phyloP scores from a whole-genome alignment of 768 basidiomycete species.

The Boletus subcaerulescens region DNA sequence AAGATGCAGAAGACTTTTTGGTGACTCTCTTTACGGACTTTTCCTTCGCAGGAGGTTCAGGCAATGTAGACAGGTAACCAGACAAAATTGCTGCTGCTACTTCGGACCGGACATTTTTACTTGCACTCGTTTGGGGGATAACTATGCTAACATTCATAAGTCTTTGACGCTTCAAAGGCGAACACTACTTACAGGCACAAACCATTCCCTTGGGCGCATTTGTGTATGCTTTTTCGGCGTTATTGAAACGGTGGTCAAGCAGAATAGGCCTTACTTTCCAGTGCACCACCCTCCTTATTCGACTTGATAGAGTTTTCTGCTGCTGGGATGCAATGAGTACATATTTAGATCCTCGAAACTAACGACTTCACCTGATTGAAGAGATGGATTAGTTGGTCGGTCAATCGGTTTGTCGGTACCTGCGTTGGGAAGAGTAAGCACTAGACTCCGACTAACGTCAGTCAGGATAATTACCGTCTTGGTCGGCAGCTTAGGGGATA shows the following conservation, averaged over 20 bases:
- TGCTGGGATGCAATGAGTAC: conserved; percentile 3
- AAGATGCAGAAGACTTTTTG: conserved; percentile 3
- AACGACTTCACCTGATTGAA: conserved; percentile 11
- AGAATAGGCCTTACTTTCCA: conserved; percentile 8
- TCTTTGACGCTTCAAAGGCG: conserved; percentile 3
- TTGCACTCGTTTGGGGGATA: conserved; percentile 15
- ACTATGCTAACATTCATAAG: conserved; percentile 26
- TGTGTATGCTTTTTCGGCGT: conserved; percentile 6
- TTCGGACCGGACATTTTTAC: conserved; percentile 13
- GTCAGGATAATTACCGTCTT: conserved; percentile 3
- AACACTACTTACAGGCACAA: conserved; percentile 17
- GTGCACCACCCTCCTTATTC: neutral
- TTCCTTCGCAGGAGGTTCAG: conserved; percentile 7
- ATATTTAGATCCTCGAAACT: neutral
- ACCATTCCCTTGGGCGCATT: neutral
- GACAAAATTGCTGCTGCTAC: conserved; percentile 20
- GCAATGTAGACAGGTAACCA: neutral
- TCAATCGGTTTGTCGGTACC: neutral
- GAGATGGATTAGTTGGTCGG: neutral
- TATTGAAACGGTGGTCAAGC: neutral
- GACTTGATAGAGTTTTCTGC: neutral
- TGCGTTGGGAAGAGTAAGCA: neutral
- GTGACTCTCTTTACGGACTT: conserved; percentile 7
- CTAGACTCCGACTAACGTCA: neutral
- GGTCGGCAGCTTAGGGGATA: neutral